Evolutionary conservation across 192 early-diverging fungal species (phyloP).

Genomic region (Coemansia sp.): DNA sequence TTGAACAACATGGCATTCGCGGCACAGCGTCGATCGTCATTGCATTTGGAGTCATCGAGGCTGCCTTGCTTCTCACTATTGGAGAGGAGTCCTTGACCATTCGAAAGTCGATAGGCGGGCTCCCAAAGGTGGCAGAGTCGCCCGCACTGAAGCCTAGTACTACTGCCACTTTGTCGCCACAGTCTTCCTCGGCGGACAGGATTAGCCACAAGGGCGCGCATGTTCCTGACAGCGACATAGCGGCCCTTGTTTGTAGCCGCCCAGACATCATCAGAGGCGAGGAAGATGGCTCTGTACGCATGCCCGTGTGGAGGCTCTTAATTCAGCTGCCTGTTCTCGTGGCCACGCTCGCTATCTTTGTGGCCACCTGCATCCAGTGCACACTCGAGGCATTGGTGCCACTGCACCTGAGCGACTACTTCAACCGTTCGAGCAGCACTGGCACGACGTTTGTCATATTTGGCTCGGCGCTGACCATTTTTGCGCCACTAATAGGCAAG

Average conservation of each 20-base stretch:
- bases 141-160: background rate
- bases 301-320: conserved; percentile 23
- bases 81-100: conserved; percentile 31
- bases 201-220: background rate
- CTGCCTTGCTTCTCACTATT: conserved; percentile 10
- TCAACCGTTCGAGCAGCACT: conserved; percentile 4
- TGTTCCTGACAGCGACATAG: background rate
- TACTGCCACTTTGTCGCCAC: background rate
- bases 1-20: conserved; percentile 14
- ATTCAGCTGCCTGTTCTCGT: conserved; percentile 19
- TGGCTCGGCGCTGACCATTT: conserved; percentile 21
- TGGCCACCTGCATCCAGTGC: conserved; percentile 29
- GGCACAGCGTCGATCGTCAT: conserved; percentile 29
- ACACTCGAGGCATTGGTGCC: conserved; percentile 33
- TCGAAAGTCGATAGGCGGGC: background rate
- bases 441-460: conserved; percentile 36
- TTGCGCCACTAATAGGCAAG: conserved; percentile 24
- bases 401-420: conserved; percentile 26
- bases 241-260: background rate
- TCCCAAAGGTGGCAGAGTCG: background rate
- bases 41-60: conserved; percentile 26
- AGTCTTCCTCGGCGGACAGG: background rate
- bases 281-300: background rate
- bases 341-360: conserved; percentile 18
- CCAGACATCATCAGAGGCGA: background rate